Evolutionary conservation across 2,329 filamentous ascomycete genomes (phyloP), one percentile per base, ranked within the genome.

Genomic region (Colletotrichum sp.): DNA sequence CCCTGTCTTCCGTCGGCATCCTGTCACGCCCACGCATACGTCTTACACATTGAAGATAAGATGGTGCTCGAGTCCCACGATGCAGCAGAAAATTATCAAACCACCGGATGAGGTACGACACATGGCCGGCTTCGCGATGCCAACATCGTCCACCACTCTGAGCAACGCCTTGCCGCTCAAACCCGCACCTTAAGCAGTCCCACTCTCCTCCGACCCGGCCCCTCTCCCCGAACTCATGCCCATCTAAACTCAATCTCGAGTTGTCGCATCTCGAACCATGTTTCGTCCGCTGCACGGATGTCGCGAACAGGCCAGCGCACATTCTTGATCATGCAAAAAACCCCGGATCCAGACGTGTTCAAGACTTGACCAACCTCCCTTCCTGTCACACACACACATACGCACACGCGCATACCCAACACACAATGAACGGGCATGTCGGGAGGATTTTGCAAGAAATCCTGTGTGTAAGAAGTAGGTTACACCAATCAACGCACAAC

Each of bases 211-310:
- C 57, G 69, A 72, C 55, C 55, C 72, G 63, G 64, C 30, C 52
- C 69, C 73, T 67, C 70, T 71, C 59, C 39, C 69, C 73, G 64
- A 69, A 69, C 67, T 59, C 18, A 65, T 73, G 64, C 59, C 70
- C 44, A 52, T 76, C 70, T 66, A 71, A 76, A 73, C 57, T 65
- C 71, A 65, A 73, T 69, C 73, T 76, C 64, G 34, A 69, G 32
- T 76, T 76, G 44, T 76, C 68, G 73, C 70, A 76, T 73, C 44
- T 68, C 28, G 32, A 73, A 64, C 64, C 69, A 52, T 73, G 70
- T 76, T 73, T 69, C 73, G 70, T 39, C 55, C 70, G 49, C 59
- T 69, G 73, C 73, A 76, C 70, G 69, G 73, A 69, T 69, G 64
- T 64, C 52, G 64, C 44, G 55, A 34, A 59, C 32, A 62, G 64